Evolutionary conservation across 306 rosid species (phyloP), one percentile per base, ranked within the genome.

Genomic region (Citrullus colocynthis): DNA sequence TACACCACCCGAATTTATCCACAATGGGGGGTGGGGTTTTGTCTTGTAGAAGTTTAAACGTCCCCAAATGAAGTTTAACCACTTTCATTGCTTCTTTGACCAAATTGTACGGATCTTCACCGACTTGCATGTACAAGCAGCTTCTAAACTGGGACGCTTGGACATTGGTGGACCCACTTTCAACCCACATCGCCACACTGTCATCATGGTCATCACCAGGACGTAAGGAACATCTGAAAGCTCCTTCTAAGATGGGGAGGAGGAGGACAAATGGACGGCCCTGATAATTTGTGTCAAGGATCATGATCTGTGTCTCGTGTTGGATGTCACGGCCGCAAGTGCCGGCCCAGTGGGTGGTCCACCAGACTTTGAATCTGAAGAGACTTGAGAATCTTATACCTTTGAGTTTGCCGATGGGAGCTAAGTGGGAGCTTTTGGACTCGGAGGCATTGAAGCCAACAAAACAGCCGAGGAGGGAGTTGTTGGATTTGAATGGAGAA

Each of bases 1-100:
- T 92, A 62, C 97, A 87, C 97, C 93, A 90, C 1, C 97, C 97
- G 17, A 92, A 89, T 72, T 83, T 90, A 63, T 92, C 93, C 8
- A 88, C 81, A 0, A 90, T 88, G 0, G 54, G 82, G 0, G 96
- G 97, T 8, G 86, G 82, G 39, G 42, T 80, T 44, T 92, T 92
- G 77, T 90, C 97, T 56, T 90, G 91, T 0, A 86, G 81, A 17
- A 86, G 87, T 67, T 80, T 88, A 74, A 89, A 93, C 1, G 85
- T 90, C 0, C 93, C 95, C 37, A 87, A 41, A 24, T 88, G 95
- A 17, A 69, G 42, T 15, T 86, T 81, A 1, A 90, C 72, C 14
- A 81, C 89, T 13, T 70, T 78, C 64, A 84, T 75, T 0, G 91
- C 91, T 28, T 88, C 93, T 55, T 59, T 86, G 13, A 90, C 75